Percentiles rank a stretch among this genome's conserved stretches.
These are phyloP conservation scores for Aspergillus egyptiacus DNA, from an alignment of 495 filamentous ascomycete genomes.

Conservation along the genomic window DNA sequence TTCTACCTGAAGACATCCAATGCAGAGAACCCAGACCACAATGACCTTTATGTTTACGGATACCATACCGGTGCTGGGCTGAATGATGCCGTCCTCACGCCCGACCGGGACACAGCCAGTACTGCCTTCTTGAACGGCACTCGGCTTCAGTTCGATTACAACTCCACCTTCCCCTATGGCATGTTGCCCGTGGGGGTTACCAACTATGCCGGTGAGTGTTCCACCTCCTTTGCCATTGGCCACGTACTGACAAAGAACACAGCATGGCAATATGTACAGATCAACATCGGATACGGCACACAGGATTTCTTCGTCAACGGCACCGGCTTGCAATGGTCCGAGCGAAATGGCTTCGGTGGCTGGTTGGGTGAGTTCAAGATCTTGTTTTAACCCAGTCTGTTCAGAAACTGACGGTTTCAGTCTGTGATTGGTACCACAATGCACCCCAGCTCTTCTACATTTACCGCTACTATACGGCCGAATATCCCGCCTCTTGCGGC, in stretches of 20 bases:
- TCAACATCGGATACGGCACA: constrained; percentile 35
- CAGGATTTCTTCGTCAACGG: constrained; percentile 36
- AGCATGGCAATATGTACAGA: constrained; percentile 40
- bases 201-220: constrained; percentile 29
- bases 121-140: constrained; percentile 40
- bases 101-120: constrained; percentile 22
- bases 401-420: constrained; percentile 20
- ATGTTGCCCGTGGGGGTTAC: constrained; percentile 22
- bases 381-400: not conserved
- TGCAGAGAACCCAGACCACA: constrained; percentile 26
- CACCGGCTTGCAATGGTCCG: constrained; percentile 34
- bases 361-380: constrained; percentile 44
- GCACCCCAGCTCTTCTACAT: constrained; percentile 50
- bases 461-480: constrained; percentile 22
- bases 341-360: constrained; percentile 38
- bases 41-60: constrained; percentile 41
- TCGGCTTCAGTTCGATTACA: constrained; percentile 30
- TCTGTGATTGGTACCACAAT: constrained; percentile 52
- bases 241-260: not conserved
- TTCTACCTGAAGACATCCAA: constrained; percentile 43
- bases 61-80: constrained; percentile 47
- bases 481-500: constrained; percentile 41
- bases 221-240: not conserved
- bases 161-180: constrained; percentile 34
- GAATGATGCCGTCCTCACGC: constrained; percentile 39